These are phyloP conservation scores for Aspergillus haitiensis DNA, from an alignment of 495 filamentous ascomycete genomes.

Conservation along the genomic window DNA sequence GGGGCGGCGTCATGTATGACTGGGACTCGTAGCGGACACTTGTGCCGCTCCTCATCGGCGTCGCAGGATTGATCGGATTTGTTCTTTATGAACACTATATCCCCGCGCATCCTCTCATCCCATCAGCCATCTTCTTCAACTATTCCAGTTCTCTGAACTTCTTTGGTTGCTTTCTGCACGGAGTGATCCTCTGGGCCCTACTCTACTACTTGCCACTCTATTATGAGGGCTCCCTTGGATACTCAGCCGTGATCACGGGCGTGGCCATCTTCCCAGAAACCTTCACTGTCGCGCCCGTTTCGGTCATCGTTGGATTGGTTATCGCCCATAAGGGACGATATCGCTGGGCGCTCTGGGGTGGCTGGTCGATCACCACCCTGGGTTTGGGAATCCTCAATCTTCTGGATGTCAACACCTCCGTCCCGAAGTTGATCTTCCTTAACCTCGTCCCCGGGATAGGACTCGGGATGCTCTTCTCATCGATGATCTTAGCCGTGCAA, in stretches of 20 bases:
- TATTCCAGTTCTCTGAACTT: conserved; percentile 45
- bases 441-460: conserved; percentile 51
- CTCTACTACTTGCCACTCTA: conserved; percentile 51
- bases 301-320: conserved; percentile 46
- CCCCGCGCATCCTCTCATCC: conserved; percentile 49
- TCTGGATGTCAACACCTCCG: conserved; percentile 45
- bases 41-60: conserved; percentile 33
- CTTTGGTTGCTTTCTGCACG: conserved; percentile 46
- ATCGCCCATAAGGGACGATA: conserved; percentile 48
- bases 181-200: conserved; percentile 46
- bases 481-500: conserved; percentile 48
- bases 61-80: conserved; percentile 22
- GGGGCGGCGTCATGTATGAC: conserved; percentile 52
- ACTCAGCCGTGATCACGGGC: conserved; percentile 45
- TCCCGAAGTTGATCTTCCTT: conserved; percentile 45
- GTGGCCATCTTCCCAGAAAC: conserved; percentile 48
- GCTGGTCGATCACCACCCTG: conserved; percentile 48
- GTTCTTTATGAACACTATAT: conserved; percentile 22
- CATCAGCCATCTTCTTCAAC: conserved; percentile 48
- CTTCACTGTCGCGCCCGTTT: conserved; percentile 49
- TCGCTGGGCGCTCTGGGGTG: conserved; percentile 50
- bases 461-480: conserved; percentile 48
- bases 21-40: conserved; percentile 56
- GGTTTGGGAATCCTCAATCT: conserved; percentile 48
- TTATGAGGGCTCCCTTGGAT: conserved; percentile 53